Evolutionary conservation across 441 rosid species (phyloP).

Genomic region (Manihot esculenta): DNA sequence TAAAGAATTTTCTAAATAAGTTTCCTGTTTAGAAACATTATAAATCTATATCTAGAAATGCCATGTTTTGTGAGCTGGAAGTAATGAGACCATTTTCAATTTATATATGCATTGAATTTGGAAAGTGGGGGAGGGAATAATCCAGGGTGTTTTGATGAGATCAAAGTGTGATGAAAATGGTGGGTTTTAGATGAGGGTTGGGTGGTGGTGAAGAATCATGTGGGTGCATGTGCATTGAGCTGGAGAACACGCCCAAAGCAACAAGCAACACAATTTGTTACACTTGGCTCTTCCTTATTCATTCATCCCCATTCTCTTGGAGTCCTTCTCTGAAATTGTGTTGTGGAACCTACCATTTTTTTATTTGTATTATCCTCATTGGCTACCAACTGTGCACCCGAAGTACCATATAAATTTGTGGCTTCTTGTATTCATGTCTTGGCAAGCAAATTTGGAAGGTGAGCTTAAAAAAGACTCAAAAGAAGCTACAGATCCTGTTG

Average conservation of each 20-base stretch:
- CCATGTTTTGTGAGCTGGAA: constrained; percentile 43
- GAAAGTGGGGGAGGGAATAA: constrained; percentile 53
- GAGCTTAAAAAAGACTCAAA: no score
- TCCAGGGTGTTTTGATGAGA: constrained; percentile 71
- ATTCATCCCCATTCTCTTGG: constrained; percentile 46
- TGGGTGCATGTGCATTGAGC: constrained; percentile 89
- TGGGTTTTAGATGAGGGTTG: constrained; percentile 23
- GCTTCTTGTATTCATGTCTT: no score
- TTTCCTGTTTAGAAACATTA: constrained; percentile 36
- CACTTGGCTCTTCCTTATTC: constrained; percentile 48
- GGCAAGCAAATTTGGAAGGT: no score
- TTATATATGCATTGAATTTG: constrained; percentile 47
- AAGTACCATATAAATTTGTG: no score
- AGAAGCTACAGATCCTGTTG: no score
- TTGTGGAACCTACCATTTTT: constrained; percentile 24
- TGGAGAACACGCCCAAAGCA: constrained; percentile 62
- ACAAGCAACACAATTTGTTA: constrained; percentile 21
- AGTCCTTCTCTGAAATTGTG: constrained; percentile 39
- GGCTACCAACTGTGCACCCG: no score
- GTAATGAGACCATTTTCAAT: constrained; percentile 21
- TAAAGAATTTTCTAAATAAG: constrained; percentile 5
- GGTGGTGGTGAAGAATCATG: constrained; percentile 55
- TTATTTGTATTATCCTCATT: constrained; percentile 12
- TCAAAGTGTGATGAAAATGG: constrained; percentile 21
- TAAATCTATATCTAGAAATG: constrained; percentile 2